Evolutionary conservation across 345 rosid species (phyloP).

Genomic region (Arabis alpina): DNA sequence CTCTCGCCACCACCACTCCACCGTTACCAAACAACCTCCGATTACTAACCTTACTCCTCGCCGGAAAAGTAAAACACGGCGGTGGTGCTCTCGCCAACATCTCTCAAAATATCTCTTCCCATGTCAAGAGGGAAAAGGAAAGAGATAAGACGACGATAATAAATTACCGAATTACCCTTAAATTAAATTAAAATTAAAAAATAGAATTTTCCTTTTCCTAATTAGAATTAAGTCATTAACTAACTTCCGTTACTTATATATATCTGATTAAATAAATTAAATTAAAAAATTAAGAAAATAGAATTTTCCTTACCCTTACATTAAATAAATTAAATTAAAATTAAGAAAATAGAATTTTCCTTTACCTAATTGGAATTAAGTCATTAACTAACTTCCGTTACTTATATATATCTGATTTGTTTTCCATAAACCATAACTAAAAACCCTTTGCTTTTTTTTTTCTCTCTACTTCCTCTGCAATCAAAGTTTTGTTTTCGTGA

Average conservation of each 20-base stretch:
- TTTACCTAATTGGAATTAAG: too few species aligned
- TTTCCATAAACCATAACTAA: neutral
- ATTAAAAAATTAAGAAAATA: neutral
- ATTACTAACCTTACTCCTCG: neutral
- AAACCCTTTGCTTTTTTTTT: neutral
- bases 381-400: neutral
- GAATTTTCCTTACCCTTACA: too few species aligned
- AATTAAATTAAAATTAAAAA: neutral
- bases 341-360: too few species aligned
- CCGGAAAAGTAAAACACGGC: constrained; percentile 34
- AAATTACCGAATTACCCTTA: too few species aligned
- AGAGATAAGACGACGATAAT: constrained; percentile 20
- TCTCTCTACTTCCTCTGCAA: neutral
- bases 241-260: neutral
- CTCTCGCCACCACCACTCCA: constrained; percentile 32
- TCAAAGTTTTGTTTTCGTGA: too few species aligned
- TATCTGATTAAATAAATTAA: neutral
- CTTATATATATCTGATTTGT: neutral
- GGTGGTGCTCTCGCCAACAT: constrained; percentile 46
- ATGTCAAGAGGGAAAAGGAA: constrained; percentile 5
- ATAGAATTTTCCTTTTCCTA: too few species aligned
- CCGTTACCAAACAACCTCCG: constrained; percentile 23
- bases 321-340: neutral
- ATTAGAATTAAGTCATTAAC: too few species aligned
- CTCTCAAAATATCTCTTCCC: constrained; percentile 3